These are phyloP conservation scores for Dothidotthia symphoricarpi DNA, from an alignment of 2,329 filamentous ascomycete species.

Conservation along the genomic window DNA sequence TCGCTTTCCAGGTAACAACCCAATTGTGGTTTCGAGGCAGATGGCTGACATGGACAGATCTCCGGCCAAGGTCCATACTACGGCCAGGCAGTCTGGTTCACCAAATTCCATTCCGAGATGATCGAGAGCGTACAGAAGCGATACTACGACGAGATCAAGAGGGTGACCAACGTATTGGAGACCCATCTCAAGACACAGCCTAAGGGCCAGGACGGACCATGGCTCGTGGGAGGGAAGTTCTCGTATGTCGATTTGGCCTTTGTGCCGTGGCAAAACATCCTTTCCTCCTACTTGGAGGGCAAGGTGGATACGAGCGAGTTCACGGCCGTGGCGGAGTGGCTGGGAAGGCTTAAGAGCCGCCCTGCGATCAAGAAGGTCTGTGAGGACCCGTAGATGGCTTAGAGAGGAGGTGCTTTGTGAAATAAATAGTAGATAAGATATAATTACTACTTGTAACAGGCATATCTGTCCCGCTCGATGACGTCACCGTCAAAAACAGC, in stretches of 20 bases:
- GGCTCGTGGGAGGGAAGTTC: constrained; percentile 30
- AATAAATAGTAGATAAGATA: too few species aligned
- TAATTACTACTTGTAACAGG: too few species aligned
- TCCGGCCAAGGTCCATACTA: constrained; percentile 52
- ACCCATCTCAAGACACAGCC: constrained; percentile 34
- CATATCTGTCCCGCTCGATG: too few species aligned
- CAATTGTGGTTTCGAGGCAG: too few species aligned
- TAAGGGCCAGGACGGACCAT: constrained; percentile 23
- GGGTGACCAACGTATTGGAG: constrained; percentile 50
- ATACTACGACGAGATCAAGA: constrained; percentile 50
- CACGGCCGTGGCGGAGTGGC: constrained; percentile 17
- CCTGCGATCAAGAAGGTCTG: constrained; percentile 2
- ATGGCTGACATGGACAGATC: not conserved
- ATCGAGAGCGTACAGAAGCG: constrained; percentile 48
- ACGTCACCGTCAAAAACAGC: too few species aligned
- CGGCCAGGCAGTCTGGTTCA: constrained; percentile 41
- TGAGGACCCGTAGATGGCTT: not conserved
- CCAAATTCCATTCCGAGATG: constrained; percentile 42
- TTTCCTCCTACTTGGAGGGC: not conserved
- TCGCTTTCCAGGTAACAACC: constrained; percentile 44
- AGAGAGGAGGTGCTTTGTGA: too few species aligned
- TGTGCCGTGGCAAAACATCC: constrained; percentile 22
- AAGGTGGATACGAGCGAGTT: constrained; percentile 13
- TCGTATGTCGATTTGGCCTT: constrained; percentile 31
- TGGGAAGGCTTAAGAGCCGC: constrained; percentile 13